Base-by-base conservation (phyloP, 345 rosid genomes). In the Camelina laxa region DNA sequence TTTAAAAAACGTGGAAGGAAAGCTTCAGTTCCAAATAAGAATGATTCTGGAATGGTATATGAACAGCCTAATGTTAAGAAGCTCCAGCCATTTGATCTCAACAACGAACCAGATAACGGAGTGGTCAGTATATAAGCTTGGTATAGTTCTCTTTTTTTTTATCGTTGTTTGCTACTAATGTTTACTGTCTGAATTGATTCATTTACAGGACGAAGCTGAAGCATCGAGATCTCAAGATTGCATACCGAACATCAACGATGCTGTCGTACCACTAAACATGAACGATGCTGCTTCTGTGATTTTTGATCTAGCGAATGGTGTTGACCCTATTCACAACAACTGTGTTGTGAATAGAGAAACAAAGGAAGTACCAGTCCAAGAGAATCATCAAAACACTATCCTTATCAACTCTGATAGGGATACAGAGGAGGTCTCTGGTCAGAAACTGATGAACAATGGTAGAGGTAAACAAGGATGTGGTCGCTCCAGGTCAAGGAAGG, bases 111-210 rank as follows among this genome's bases (percentile, higher is more conserved):
- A 70, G 45, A 30, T 42, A 60, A 53, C 36, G 60, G 27, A 61
- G 75, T 71, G 87, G 88, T 84, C 74, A 80, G 75, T 69, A 10
- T 69, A 10, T 54, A 20, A 31, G 48, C 22, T 45, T 3, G 45
- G 15, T 17, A 45, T 9, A 47, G 2, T 47, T 6, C 2, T 16
- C 22, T 17, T 39, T 0, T 36, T n/a, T 30, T 3, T 24, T 47
- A 16, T 65, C n/a, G n/a, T n/a, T 50, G 22, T 67, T 50, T 59
- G 11, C 12, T 19, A 22, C 20, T 27, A 20, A 19, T 27, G 35
- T 53, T 67, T 42, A 64, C 54, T 20, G 3, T 14, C 21, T 31
- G 31, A 38, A 53, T 15, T 57, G 60, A 58, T 75, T 38, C 35
- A 50, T 68, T 0, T 9, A 44, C 51, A 76, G 80, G 75, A 24